Evolutionary conservation across 2,329 filamentous ascomycete genomes (phyloP).

Genomic region (Aspergillus fructus): DNA sequence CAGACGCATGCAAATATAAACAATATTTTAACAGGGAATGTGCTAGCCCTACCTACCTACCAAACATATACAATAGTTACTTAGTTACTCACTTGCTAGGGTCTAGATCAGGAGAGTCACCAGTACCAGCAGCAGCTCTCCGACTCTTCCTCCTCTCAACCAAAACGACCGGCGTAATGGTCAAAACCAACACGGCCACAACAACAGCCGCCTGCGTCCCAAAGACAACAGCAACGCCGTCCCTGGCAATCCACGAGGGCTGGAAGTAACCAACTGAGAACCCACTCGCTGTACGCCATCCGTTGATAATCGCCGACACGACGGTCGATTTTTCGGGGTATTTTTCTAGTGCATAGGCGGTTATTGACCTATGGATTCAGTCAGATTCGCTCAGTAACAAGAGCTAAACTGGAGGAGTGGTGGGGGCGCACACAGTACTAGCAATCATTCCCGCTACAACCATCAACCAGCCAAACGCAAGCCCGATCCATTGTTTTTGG

Average conservation of each 20-base stretch:
- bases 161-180: slow-evolving; percentile 28
- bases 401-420: no score
- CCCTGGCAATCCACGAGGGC: slow-evolving; percentile 33
- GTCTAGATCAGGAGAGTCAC: no score
- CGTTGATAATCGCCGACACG: slow-evolving; percentile 39
- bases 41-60: no score
- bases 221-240: slow-evolving; percentile 34
- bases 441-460: slow-evolving; percentile 38
- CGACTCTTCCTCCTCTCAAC: slow-evolving; percentile 7
- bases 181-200: slow-evolving; percentile 24
- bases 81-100: no score
- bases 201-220: slow-evolving; percentile 35
- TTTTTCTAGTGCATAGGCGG: slow-evolving; percentile 35
- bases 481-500: slow-evolving; percentile 35
- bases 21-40: no score
- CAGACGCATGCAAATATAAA: no score
- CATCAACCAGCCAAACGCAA: slow-evolving; percentile 40
- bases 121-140: no score
- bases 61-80: no score
- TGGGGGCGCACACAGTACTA: slow-evolving; percentile 31
- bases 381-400: no score
- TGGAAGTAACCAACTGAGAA: slow-evolving; percentile 41
- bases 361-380: background rate
- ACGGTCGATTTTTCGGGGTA: slow-evolving; percentile 35
- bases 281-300: slow-evolving; percentile 41